These are phyloP conservation scores for Babesia ovata DNA, from an alignment of 169 alveolate genomes.

Conservation along the genomic window DNA sequence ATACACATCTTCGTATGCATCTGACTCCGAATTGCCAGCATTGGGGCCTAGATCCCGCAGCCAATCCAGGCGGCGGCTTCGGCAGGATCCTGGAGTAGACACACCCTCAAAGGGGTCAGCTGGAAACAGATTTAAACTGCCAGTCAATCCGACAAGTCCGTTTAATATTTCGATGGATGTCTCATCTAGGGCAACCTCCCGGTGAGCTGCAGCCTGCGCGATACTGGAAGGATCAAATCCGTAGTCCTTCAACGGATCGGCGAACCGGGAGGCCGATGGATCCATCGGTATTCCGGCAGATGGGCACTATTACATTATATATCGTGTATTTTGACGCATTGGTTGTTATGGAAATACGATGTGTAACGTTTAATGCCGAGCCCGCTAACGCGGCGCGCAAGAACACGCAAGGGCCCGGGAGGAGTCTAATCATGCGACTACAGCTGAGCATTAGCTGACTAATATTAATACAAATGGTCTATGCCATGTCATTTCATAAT, in stretches of 20 bases:
- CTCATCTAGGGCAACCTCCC: constrained; percentile 1
- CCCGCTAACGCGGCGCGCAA: too few species aligned
- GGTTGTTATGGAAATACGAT: too few species aligned
- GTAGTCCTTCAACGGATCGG: constrained; percentile 45
- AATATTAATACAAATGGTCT: too few species aligned
- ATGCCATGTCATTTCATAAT: too few species aligned
- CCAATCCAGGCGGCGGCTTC: constrained; percentile 31
- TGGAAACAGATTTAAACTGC: constrained; percentile 29
- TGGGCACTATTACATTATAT: not conserved
- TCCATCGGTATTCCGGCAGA: constrained; percentile 3
- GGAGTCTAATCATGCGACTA: too few species aligned
- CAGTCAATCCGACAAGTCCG: not conserved
- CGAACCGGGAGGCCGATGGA: constrained; percentile 21
- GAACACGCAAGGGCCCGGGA: too few species aligned
- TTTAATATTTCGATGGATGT: not conserved
- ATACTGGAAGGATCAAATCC: constrained; percentile 18
- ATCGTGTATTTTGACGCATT: too few species aligned
- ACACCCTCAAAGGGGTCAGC: constrained; percentile 14
- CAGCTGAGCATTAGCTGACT: too few species aligned
- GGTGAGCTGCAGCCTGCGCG: not conserved
- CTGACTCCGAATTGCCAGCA: not conserved
- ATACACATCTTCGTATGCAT: constrained; percentile 31
- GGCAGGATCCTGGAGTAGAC: constrained; percentile 27
- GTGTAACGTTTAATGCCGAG: too few species aligned
- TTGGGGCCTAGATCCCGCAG: constrained; percentile 2